A percentile compares a stretch with the other conserved stretches of the same genome.
phyloP scores from a whole-genome alignment of 2,329 filamentous ascomycete genomes.

The Endocalyx cinctus region DNA sequence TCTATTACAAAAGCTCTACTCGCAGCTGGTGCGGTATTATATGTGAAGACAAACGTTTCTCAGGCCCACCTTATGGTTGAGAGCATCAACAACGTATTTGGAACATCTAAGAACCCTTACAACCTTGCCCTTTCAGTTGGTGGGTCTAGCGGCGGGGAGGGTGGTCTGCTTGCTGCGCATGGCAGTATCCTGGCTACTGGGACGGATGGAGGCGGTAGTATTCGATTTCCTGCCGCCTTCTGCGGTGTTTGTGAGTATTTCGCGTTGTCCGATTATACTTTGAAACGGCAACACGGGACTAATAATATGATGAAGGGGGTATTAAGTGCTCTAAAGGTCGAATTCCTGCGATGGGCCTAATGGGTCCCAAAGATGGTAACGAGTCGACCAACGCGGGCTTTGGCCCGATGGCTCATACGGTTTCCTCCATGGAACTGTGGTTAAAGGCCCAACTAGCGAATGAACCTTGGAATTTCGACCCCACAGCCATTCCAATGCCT shows the following conservation, averaged over 20 bases:
- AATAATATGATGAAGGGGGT: no score
- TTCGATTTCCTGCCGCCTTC: neutral
- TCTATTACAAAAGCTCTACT: slow-evolving; percentile 7
- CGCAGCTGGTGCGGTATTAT: slow-evolving; percentile 10
- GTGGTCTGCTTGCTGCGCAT: slow-evolving; percentile 34
- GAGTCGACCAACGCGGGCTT: no score
- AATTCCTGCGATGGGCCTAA: no score
- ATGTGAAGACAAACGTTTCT: slow-evolving; percentile 23
- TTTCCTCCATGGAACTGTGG: neutral
- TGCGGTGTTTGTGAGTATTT: neutral
- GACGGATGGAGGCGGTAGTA: slow-evolving; percentile 26
- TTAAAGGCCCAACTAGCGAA: neutral
- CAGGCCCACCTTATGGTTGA: slow-evolving; percentile 21
- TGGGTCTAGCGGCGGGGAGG: slow-evolving; percentile 40
- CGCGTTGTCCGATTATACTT: no score
- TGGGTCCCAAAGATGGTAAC: no score
- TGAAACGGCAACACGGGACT: no score
- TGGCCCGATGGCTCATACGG: neutral
- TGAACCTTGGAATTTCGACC: neutral
- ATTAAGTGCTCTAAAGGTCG: no score
- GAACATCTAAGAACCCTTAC: slow-evolving; percentile 33
- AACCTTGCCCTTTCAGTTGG: slow-evolving; percentile 34
- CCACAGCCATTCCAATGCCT: neutral
- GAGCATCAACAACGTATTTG: slow-evolving; percentile 33
- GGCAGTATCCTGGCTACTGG: slow-evolving; percentile 38